Evolutionary conservation across 192 early-diverging fungal species (phyloP).

Genomic region (Spizellomyces punctatus): DNA sequence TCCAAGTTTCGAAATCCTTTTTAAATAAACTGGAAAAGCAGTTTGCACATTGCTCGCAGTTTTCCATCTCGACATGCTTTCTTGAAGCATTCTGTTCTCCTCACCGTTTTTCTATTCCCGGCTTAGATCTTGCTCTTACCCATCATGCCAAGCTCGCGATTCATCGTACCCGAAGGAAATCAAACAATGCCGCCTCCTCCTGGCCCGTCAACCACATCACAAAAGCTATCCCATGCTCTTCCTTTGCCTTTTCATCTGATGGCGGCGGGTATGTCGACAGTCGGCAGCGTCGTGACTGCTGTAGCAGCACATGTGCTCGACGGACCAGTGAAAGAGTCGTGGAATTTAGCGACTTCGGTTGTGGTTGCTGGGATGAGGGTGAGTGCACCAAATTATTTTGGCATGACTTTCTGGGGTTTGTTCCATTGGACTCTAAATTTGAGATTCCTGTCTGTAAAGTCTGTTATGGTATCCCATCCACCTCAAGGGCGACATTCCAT

Average conservation of each 20-base stretch:
- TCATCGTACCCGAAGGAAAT: too few species aligned
- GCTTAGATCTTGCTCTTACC: too few species aligned
- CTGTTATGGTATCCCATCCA: conserved; percentile 22
- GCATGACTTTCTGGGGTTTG: background rate
- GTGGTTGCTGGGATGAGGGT: conserved; percentile 30
- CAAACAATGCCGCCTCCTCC: conserved; percentile 19
- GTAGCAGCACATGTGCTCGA: conserved; percentile 26
- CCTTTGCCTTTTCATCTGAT: conserved; percentile 39
- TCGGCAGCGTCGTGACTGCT: conserved; percentile 8
- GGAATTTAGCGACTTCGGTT: conserved; percentile 29
- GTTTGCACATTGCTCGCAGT: too few species aligned
- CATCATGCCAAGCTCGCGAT: too few species aligned
- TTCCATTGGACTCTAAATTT: background rate
- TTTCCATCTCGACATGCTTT: too few species aligned
- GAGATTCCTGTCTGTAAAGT: background rate
- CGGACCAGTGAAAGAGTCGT: conserved; percentile 20
- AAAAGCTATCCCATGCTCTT: conserved; percentile 37
- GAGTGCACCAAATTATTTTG: too few species aligned
- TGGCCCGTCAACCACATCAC: conserved; percentile 13
- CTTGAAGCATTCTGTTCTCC: too few species aligned
- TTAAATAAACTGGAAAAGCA: too few species aligned
- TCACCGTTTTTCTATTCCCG: too few species aligned
- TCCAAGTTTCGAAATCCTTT: too few species aligned
- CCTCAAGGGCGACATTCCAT: conserved; percentile 45
- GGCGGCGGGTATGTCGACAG: conserved; percentile 3